These are phyloP conservation scores for Eryngium alpinum DNA, from an alignment of 140 eudicot species.

Conservation along the genomic window DNA sequence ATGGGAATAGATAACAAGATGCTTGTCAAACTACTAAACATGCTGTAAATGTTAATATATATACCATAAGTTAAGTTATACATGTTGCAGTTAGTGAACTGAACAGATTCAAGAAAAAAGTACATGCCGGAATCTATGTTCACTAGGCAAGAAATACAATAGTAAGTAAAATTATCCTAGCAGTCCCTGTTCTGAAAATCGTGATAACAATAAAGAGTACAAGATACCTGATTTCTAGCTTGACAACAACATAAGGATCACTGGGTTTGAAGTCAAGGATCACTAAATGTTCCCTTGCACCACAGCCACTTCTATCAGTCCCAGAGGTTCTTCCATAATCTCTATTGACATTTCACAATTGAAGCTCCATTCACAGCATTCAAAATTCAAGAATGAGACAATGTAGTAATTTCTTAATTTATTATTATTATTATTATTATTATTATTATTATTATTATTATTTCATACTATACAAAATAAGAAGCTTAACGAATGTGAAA, in stretches of 20 bases:
- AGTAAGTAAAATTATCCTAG: neutral
- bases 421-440: too few relatives aligned
- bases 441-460: too few relatives aligned
- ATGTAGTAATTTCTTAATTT: neutral
- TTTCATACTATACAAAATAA: neutral
- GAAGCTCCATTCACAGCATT: neutral
- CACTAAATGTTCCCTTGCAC: slow-evolving; percentile 42
- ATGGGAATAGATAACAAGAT: neutral
- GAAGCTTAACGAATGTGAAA: neutral
- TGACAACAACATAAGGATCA: slow-evolving; percentile 56
- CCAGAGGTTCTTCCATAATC: slow-evolving; percentile 37
- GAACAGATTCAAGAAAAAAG: too few relatives aligned
- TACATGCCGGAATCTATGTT: neutral
- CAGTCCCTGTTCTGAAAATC: too few relatives aligned
- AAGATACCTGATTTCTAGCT: slow-evolving; percentile 45
- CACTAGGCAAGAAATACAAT: neutral
- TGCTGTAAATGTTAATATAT: neutral
- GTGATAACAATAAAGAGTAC: neutral
- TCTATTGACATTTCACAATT: neutral
- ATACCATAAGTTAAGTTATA: neutral
- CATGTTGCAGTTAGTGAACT: too few relatives aligned
- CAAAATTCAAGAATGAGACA: neutral
- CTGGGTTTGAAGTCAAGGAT: slow-evolving; percentile 55
- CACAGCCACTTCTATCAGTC: slow-evolving; percentile 40
- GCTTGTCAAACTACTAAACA: neutral